Conservation (phyloP, 176 grass and related monocot genomes). For the Melocanna baccifera region DNA sequence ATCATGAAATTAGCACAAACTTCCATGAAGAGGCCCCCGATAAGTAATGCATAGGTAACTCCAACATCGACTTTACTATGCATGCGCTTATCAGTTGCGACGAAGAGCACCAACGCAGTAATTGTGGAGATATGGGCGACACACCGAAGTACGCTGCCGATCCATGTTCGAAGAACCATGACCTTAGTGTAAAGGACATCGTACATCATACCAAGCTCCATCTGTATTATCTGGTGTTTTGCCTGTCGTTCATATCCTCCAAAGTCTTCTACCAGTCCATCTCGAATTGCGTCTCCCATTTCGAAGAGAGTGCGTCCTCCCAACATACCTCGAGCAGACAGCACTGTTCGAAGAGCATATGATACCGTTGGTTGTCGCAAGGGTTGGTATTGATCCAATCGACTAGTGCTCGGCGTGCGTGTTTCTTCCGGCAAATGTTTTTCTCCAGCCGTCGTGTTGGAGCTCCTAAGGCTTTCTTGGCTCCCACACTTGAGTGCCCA, state of each 20-base stretch:
- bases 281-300: not conserved
- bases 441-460: no score
- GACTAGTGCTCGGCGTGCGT: no score
- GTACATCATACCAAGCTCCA: constrained; percentile 10
- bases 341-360: not conserved
- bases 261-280: fast-evolving
- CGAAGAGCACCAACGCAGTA: not conserved
- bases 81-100: not conserved
- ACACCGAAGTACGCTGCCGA: not conserved
- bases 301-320: not conserved
- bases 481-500: not conserved
- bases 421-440: not conserved
- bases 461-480: not conserved
- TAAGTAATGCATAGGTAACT: not conserved
- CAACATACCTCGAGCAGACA: not conserved
- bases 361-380: not conserved
- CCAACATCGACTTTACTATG: not conserved
- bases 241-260: fast-evolving
- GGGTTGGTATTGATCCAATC: no score
- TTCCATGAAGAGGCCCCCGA: not conserved
- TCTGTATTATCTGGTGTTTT: not conserved
- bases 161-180: not conserved
- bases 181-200: not conserved
- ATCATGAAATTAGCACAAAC: not conserved
- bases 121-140: not conserved